Percentiles rank a stretch among this genome's conserved stretches.
These are phyloP conservation scores for Solanum habrochaites DNA, from an alignment of 257 asterid species.

Conservation along the genomic window DNA sequence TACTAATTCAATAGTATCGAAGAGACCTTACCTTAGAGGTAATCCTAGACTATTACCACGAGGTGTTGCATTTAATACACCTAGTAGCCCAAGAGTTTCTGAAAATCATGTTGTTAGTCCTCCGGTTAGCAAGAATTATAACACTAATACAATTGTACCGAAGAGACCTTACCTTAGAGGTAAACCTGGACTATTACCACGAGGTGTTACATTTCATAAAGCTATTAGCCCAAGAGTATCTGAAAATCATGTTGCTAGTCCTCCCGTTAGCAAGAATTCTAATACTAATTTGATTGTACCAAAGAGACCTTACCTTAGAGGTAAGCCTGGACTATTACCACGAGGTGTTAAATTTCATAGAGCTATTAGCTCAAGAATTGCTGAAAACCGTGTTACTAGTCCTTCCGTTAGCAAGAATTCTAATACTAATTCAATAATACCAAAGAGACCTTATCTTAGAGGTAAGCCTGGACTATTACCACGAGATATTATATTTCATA, in stretches of 20 bases:
- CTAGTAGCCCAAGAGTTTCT: background rate
- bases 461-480: background rate
- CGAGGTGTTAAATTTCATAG: background rate
- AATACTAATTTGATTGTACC: background rate
- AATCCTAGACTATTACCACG: background rate
- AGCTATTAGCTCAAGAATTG: background rate
- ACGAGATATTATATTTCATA: background rate
- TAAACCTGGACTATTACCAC: background rate
- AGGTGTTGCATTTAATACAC: background rate
- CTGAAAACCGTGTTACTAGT: background rate
- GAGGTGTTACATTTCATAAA: background rate
- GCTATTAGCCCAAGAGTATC: background rate
- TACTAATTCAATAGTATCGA: background rate
- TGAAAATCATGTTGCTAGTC: background rate
- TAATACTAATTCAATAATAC: background rate
- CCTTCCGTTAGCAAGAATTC: background rate
- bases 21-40: background rate
- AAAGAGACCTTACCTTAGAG: background rate
- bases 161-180: background rate
- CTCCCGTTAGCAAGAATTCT: background rate
- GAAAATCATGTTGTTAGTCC: background rate
- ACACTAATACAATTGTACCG: background rate
- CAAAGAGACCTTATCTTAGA: background rate
- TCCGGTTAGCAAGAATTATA: background rate
- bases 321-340: background rate